Evolutionary conservation across 495 filamentous ascomycete genomes (phyloP).

Genomic region (Pseudoneurospora amorphoporcata): DNA sequence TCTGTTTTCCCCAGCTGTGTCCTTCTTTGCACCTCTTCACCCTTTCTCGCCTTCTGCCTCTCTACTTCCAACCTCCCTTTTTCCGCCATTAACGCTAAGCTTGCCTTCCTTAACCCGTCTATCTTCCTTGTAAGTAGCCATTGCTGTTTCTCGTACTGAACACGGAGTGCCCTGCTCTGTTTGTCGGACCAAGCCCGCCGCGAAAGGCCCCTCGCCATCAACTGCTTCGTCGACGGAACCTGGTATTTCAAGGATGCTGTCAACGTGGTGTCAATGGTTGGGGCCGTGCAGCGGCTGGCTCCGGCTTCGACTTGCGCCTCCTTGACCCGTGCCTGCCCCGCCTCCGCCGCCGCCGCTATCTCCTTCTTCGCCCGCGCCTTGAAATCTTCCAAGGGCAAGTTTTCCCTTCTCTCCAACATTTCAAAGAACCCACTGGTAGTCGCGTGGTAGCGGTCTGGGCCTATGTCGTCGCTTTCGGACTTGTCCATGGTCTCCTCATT

Average conservation of each 20-base stretch:
- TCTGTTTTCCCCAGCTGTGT: background rate
- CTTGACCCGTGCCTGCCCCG: background rate
- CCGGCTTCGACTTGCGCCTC: background rate
- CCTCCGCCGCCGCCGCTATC: background rate
- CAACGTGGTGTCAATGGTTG: background rate
- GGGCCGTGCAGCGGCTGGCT: background rate
- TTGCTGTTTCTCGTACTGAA: too few species aligned
- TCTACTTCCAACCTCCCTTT: background rate
- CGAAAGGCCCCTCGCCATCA: background rate
- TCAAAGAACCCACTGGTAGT: background rate
- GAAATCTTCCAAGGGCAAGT: background rate
- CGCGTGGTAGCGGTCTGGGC: background rate
- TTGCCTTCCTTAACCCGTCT: background rate
- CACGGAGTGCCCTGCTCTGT: background rate
- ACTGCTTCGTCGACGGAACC: background rate
- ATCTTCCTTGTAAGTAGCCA: background rate
- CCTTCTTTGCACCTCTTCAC: background rate
- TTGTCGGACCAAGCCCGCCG: too few species aligned
- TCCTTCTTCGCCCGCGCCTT: background rate
- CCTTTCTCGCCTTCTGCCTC: background rate
- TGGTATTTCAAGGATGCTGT: background rate
- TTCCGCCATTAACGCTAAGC: background rate
- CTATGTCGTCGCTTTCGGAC: background rate
- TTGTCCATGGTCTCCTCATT: background rate
- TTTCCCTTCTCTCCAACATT: background rate